Conservation (phyloP, 2,329 filamentous ascomycete species). For the Phoma herbarum region DNA sequence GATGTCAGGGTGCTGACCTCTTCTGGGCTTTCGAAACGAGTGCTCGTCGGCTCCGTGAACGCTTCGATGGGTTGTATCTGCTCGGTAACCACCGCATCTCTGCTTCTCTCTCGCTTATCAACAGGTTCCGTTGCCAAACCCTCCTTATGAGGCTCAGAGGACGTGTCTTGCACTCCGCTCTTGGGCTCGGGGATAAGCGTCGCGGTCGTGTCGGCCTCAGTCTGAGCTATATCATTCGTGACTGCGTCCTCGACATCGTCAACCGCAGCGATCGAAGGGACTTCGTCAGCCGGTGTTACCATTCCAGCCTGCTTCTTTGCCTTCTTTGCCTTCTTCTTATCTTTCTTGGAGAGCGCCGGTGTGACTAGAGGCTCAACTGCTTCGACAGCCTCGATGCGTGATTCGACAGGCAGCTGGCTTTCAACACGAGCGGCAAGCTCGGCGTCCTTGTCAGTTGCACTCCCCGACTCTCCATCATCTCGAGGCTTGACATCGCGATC, state of each 20-base stretch:
- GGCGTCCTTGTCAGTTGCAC: not conserved
- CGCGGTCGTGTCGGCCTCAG: not conserved
- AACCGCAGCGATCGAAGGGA: not conserved
- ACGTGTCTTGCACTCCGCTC: not conserved
- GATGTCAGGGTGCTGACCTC: constrained; percentile 14
- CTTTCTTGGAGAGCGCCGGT: constrained; percentile 14
- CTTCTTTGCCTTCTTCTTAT: constrained; percentile 33
- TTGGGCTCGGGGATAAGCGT: not conserved
- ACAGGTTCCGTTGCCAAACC: not conserved
- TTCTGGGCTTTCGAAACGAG: constrained; percentile 17
- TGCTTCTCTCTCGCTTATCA: not conserved
- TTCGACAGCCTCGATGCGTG: not conserved
- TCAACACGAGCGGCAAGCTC: not conserved
- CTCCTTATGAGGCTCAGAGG: not conserved
- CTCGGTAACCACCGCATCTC: not conserved
- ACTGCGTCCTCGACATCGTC: not conserved
- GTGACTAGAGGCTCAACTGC: not conserved
- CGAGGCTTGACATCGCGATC: not conserved
- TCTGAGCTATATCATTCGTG: not conserved
- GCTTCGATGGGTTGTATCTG: not conserved
- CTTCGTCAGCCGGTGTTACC: constrained; percentile 13
- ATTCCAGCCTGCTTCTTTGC: constrained; percentile 30
- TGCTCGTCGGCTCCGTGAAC: constrained; percentile 28
- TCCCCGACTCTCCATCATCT: not conserved
- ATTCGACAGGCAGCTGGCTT: not conserved